Evolutionary conservation across 2,329 filamentous ascomycete genomes (phyloP), one percentile per base, ranked within the genome.

Genomic region (Penicillium sp.): DNA sequence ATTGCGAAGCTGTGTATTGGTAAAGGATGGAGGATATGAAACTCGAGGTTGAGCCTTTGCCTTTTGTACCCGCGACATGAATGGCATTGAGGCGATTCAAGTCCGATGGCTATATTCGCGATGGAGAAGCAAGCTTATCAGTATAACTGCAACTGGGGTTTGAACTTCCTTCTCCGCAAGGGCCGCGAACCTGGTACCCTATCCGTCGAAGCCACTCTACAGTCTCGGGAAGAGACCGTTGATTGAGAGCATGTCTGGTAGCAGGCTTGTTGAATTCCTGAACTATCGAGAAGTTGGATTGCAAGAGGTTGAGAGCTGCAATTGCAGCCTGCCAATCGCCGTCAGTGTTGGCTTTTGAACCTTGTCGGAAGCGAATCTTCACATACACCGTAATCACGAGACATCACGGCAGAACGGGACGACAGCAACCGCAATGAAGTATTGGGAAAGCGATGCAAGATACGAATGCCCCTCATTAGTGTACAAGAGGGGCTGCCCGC

Each of bases 41-140:
- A 9, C 93, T 90, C 67, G 91, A 92, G 0, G 92, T 93, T 2
- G 91, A 95, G 46, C 93, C 93, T 76, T 97, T 98, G 63, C 94
- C 94, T 76, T 97, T 98, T 5, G 93, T 97, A 13, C 94, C 94
- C 1, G 94, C 91, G 50, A 98, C 88, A 74, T 98, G 94, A 64
- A 98, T 87, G 67, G 84, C 80, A 62, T 85, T 89, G 64, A 90
- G 72, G 9, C 73, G 78, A 65, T 88, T 81, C 68, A 90, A 83
- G 62, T 89, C 86, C 15, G 84, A 83, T 19, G 88, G 86, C 86
- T 90, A 70, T 51, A 50, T 7, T 58, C 15, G 35, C 23, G 13
- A 17, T 29, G 11, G 13, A 41, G n/a, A 49, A 56, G 19, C 17
- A 11, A 7, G 9, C 29, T 29, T 41, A 53, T 66, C 53, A 66